These are phyloP conservation scores for Arthrobotrys musiformis DNA, from an alignment of 2,329 filamentous ascomycete genomes.

Conservation along the genomic window DNA sequence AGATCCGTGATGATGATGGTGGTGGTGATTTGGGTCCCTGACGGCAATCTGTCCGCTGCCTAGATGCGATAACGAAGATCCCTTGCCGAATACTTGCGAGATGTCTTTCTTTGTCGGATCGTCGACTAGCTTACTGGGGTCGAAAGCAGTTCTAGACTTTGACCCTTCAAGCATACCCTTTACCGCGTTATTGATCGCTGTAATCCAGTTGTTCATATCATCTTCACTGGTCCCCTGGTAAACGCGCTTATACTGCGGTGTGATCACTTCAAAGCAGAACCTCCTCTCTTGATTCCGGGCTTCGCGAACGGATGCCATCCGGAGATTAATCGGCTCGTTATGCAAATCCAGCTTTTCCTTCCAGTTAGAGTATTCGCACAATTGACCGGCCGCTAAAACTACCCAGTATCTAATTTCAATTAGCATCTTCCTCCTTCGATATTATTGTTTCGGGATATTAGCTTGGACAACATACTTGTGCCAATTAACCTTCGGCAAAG, in stretches of 20 bases:
- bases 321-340: slow-evolving; percentile 96
- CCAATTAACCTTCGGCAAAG: slow-evolving; percentile 96
- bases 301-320: slow-evolving; percentile 96
- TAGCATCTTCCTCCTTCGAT: background rate
- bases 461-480: slow-evolving; percentile 78
- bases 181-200: slow-evolving; percentile 93
- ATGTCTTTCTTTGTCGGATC: slow-evolving; percentile 53
- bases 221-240: slow-evolving; percentile 98
- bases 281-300: slow-evolving; percentile 92
- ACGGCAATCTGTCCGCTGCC: slow-evolving; percentile 56
- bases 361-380: slow-evolving; percentile 99
- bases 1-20: background rate
- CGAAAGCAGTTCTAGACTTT: slow-evolving; percentile 66
- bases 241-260: slow-evolving; percentile 91
- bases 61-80: slow-evolving; percentile 64
- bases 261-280: slow-evolving; percentile 99
- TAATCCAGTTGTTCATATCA: slow-evolving; percentile 97
- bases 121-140: slow-evolving; percentile 61
- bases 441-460: too few relatives aligned
- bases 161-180: slow-evolving; percentile 93
- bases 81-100: slow-evolving; percentile 57
- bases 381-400: slow-evolving; percentile 92
- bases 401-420: slow-evolving; percentile 87
- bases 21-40: slow-evolving; percentile 10
- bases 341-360: slow-evolving; percentile 96